These are phyloP conservation scores for Penicillium brasilianum DNA, from an alignment of 2,329 filamentous ascomycete species.

Conservation along the genomic window DNA sequence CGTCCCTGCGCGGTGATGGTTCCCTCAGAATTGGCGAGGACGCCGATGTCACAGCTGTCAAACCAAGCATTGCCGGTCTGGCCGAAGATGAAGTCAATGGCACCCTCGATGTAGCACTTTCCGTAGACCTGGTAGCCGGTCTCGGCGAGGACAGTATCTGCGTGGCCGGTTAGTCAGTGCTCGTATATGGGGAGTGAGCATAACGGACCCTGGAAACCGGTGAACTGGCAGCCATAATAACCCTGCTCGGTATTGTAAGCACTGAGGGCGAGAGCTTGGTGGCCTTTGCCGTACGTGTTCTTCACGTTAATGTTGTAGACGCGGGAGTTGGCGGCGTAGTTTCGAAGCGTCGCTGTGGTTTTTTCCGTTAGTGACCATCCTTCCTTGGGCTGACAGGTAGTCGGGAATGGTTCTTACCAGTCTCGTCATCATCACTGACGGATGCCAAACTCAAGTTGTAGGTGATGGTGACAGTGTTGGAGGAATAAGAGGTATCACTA, in stretches of 20 bases:
- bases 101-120: slow-evolving; percentile 38
- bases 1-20: slow-evolving; percentile 25
- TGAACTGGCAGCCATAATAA: slow-evolving; percentile 22
- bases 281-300: slow-evolving; percentile 40
- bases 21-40: slow-evolving; percentile 9
- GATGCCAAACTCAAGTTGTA: slow-evolving; percentile 17
- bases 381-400: neutral
- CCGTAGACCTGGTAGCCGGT: slow-evolving; percentile 35
- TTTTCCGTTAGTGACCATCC: neutral
- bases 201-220: slow-evolving; percentile 33
- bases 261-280: slow-evolving; percentile 34
- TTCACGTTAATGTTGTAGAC: slow-evolving; percentile 40
- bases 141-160: slow-evolving; percentile 33
- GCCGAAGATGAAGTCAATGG: slow-evolving; percentile 28
- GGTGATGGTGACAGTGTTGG: slow-evolving; percentile 64
- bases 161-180: neutral
- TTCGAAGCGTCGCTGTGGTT: slow-evolving; percentile 14
- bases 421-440: slow-evolving; percentile 28
- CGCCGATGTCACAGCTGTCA: slow-evolving; percentile 46
- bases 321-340: slow-evolving; percentile 17
- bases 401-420: slow-evolving; percentile 17
- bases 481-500: slow-evolving; percentile 50
- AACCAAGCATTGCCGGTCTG: slow-evolving; percentile 42
- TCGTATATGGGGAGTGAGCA: neutral
- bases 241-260: slow-evolving; percentile 28